Conservation (phyloP, 2,329 filamentous ascomycete genomes). For the Talaromyces islandicus region DNA sequence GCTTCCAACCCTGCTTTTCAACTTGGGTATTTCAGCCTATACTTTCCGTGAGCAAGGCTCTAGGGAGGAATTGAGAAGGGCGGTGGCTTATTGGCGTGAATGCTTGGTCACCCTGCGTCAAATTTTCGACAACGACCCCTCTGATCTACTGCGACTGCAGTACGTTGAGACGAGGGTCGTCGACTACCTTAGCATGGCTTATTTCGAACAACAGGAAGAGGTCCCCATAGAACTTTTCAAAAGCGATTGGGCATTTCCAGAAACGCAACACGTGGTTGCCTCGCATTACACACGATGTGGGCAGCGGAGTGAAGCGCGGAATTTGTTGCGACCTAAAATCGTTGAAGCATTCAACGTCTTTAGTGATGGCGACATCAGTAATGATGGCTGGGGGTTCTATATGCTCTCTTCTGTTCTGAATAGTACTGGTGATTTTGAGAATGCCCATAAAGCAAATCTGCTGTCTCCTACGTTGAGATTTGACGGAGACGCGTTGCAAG, state of each 20-base stretch:
- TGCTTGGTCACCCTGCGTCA: not conserved
- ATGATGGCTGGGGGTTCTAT: not conserved
- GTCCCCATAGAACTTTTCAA: not conserved
- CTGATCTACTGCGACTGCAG: not conserved
- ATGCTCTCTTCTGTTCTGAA: not conserved
- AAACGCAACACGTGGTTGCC: not conserved
- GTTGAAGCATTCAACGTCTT: not conserved
- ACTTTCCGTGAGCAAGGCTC: not conserved
- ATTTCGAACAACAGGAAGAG: not conserved
- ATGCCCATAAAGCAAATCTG: not conserved
- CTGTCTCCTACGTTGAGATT: not conserved
- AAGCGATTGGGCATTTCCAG: not conserved
- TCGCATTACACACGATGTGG: not conserved
- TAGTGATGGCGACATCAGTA: not conserved
- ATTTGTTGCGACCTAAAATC: not conserved
- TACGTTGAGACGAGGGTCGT: not conserved
- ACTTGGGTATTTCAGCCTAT: not conserved
- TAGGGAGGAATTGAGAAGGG: not conserved
- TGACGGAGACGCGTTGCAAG: not conserved
- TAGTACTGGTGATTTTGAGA: not conserved
- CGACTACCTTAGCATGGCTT: not conserved
- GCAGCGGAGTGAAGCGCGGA: not conserved
- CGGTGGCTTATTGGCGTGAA: not conserved
- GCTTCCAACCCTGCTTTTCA: not conserved
- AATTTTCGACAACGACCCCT: not conserved